phyloP scores from a whole-genome alignment of 805 yeast genomes.

The Candida sithepensis region DNA sequence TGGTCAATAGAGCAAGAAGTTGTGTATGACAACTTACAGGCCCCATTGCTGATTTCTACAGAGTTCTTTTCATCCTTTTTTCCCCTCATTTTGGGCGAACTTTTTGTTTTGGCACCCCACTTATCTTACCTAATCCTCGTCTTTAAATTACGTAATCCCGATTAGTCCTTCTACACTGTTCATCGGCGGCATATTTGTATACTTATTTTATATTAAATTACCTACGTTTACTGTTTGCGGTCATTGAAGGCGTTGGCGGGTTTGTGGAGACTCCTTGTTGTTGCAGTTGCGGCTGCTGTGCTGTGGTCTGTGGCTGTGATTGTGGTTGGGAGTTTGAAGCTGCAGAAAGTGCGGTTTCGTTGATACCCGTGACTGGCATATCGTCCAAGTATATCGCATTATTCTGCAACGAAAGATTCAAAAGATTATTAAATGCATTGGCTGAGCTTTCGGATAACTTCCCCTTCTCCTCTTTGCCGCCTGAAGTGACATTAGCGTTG shows the following conservation, averaged over 20 bases:
- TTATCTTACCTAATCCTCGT: no score
- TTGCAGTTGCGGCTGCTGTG: not conserved
- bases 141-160: no score
- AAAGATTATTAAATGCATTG: conserved; percentile 27
- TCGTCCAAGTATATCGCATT: conserved; percentile 24
- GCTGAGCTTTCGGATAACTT: conserved; percentile 21
- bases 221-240: not conserved
- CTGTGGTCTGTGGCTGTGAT: not conserved
- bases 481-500: not conserved
- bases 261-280: not conserved
- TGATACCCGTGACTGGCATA: conserved; percentile 21
- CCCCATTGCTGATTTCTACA: no score
- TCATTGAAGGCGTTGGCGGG: not conserved
- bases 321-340: conserved; percentile 1
- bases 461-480: conserved; percentile 1
- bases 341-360: conserved; percentile 12
- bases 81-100: not conserved
- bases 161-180: no score
- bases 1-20: no score
- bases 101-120: not conserved
- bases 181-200: no score
- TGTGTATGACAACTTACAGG: not conserved
- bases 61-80: not conserved
- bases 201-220: no score
- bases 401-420: conserved; percentile 26